Evolutionary conservation across 2,329 filamentous ascomycete genomes (phyloP).

Genomic region (Aspergillus phoenicis): DNA sequence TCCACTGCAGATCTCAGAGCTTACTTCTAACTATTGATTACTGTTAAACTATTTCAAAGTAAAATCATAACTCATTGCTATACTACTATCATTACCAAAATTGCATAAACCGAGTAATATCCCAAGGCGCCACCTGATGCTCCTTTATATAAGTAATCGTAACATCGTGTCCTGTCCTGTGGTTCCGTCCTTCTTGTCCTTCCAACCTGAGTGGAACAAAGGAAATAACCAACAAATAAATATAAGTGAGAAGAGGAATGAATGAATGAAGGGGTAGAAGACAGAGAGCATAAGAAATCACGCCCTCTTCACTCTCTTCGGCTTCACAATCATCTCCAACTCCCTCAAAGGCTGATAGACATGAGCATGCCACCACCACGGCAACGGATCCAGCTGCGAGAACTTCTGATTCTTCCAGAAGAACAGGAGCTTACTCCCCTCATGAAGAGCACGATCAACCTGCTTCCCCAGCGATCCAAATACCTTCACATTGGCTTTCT

Average conservation of each 20-base stretch:
- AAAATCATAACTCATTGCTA: no score
- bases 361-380: slow-evolving; percentile 61
- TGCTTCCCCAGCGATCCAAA: slow-evolving; percentile 15
- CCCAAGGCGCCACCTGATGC: slow-evolving; percentile 42
- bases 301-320: neutral
- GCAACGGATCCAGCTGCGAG: slow-evolving; percentile 58
- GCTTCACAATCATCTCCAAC: slow-evolving; percentile 14
- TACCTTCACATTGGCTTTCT: slow-evolving; percentile 9
- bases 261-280: neutral
- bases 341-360: slow-evolving; percentile 55
- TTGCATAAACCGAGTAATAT: neutral
- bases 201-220: neutral
- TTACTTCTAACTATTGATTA: neutral
- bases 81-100: no score
- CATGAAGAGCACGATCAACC: slow-evolving; percentile 21
- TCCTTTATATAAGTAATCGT: slow-evolving; percentile 28
- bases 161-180: neutral
- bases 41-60: neutral
- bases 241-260: neutral
- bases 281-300: neutral
- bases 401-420: slow-evolving; percentile 61
- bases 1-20: neutral
- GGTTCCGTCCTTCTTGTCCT: neutral
- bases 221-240: neutral
- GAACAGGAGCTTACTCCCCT: slow-evolving; percentile 40